These are phyloP conservation scores for Daldinia grandis DNA, from an alignment of 495 filamentous ascomycete genomes.

Conservation along the genomic window DNA sequence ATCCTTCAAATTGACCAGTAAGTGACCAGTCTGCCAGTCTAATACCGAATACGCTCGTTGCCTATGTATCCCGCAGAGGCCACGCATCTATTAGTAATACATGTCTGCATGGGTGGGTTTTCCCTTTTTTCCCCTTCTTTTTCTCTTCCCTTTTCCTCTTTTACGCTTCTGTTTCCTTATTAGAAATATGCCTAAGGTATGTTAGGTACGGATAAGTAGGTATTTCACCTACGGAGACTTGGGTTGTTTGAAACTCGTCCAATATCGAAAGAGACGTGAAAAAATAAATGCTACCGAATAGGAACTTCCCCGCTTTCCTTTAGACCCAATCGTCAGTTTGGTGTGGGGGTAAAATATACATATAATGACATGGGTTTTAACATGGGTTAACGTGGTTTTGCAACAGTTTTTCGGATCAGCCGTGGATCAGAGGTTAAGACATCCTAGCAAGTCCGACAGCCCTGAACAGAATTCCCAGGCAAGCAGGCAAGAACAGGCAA, in stretches of 20 bases:
- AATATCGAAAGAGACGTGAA: constrained; percentile 23
- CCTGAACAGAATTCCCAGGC: constrained; percentile 22
- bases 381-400: background rate
- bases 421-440: constrained; percentile 22
- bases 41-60: constrained; percentile 11
- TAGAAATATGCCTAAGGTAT: background rate
- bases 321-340: constrained; percentile 32
- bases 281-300: constrained; percentile 29
- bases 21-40: background rate
- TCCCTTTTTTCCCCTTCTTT: background rate
- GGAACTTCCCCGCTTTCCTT: constrained; percentile 40
- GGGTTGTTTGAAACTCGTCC: constrained; percentile 32
- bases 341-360: constrained; percentile 30
- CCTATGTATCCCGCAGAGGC: constrained; percentile 30
- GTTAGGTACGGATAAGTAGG: background rate
- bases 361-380: constrained; percentile 1
- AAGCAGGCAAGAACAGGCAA: constrained; percentile 7
- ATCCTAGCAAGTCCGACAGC: constrained; percentile 10
- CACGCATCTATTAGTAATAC: constrained; percentile 17
- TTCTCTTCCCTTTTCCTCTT: background rate
- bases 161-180: background rate
- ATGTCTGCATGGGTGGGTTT: background rate
- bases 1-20: constrained; percentile 37
- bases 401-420: constrained; percentile 22
- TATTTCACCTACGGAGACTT: constrained; percentile 6